Evolutionary conservation across 148 eudicot genomes (phyloP).

Genomic region (Mesembryanthemum crystallinum): DNA sequence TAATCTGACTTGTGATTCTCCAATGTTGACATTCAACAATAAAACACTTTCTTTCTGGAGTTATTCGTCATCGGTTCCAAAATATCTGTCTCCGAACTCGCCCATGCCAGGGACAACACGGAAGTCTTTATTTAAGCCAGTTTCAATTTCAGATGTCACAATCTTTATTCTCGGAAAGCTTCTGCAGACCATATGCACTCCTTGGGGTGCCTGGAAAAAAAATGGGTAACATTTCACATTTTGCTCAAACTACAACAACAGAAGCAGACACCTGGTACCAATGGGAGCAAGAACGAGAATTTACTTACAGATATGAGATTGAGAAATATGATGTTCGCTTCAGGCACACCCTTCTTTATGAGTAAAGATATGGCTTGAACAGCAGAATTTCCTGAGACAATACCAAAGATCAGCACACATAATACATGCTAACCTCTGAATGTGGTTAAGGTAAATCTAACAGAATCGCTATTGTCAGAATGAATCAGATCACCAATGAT

Average conservation of each 20-base stretch:
- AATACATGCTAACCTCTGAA: background rate
- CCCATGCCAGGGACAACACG: conserved; percentile 98
- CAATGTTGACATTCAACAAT: background rate
- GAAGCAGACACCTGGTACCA: background rate
- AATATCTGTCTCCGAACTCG: conserved; percentile 96
- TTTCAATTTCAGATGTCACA: conserved; percentile 92
- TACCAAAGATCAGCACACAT: conserved; percentile 13
- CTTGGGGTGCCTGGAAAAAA: conserved; percentile 82
- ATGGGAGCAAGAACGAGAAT: background rate
- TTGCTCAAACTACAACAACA: background rate
- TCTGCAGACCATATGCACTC: conserved; percentile 87
- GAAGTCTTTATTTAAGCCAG: conserved; percentile 71
- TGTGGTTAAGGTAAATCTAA: too few species aligned
- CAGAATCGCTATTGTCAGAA: too few species aligned
- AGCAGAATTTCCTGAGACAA: conserved; percentile 78
- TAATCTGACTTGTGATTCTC: conserved; percentile 9
- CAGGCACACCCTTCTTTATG: conserved; percentile 88
- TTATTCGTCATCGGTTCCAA: conserved; percentile 87
- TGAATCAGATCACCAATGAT: too few species aligned
- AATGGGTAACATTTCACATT: background rate
- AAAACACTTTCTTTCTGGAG: background rate
- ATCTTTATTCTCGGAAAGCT: conserved; percentile 86
- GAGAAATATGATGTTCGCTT: conserved; percentile 88
- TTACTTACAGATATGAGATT: conserved; percentile 88
- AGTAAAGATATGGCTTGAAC: conserved; percentile 88